Conservation (phyloP, 352 stramenopile genomes). For the Peronospora belbahrii region DNA sequence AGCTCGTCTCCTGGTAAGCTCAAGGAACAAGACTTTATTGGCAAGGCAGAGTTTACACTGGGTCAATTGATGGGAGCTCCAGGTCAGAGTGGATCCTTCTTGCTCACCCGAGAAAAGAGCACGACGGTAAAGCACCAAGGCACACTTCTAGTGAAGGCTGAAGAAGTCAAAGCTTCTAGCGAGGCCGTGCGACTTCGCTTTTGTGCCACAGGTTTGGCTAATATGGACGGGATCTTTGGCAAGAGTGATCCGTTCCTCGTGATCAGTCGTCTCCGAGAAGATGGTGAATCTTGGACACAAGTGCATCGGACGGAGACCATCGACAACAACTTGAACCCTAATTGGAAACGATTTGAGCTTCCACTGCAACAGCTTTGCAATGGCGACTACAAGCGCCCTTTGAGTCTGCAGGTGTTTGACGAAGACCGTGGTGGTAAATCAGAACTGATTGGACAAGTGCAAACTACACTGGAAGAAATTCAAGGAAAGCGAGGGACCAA, state of each 20-base stretch:
- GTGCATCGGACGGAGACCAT: conserved; percentile 65
- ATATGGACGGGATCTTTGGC: conserved; percentile 61
- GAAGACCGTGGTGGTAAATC: conserved; percentile 57
- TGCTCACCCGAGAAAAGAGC: conserved; percentile 39
- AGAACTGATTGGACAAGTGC: conserved; percentile 63
- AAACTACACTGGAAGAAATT: conserved; percentile 55
- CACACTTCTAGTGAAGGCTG: conserved; percentile 46
- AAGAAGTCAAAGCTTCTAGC: conserved; percentile 43
- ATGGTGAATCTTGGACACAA: conserved; percentile 42
- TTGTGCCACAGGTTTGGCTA: conserved; percentile 34
- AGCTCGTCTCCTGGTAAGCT: conserved; percentile 42
- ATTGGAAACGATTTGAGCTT: conserved; percentile 49
- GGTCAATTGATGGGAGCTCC: conserved; percentile 72
- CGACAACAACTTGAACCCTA: conserved; percentile 66
- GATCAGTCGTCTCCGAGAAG: conserved; percentile 46
- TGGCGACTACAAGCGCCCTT: conserved; percentile 50
- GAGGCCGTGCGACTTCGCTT: conserved; percentile 47
- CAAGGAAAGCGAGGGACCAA: conserved; percentile 41
- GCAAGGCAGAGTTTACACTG: conserved; percentile 62
- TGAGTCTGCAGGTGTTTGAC: conserved; percentile 79
- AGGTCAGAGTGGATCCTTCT: conserved; percentile 51
- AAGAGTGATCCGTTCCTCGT: conserved; percentile 60
- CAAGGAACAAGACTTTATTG: conserved; percentile 72
- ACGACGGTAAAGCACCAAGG: conserved; percentile 39
- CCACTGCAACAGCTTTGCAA: conserved; percentile 72